These are phyloP conservation scores for Coemansia sp. DNA, from an alignment of 192 early-diverging fungal species.

Conservation along the genomic window DNA sequence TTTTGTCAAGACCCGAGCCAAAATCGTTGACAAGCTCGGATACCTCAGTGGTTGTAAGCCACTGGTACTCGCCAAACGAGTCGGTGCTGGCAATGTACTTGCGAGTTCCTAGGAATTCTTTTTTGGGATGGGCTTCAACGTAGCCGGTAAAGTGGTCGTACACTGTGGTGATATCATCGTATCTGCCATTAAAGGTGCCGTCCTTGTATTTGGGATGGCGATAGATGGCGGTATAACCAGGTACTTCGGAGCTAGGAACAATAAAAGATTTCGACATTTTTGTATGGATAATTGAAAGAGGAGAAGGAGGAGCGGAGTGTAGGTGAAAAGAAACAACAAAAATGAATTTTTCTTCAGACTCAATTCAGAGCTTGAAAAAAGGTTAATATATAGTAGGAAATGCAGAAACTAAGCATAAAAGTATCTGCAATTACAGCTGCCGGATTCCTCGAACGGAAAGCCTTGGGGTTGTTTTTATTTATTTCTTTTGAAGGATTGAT, in stretches of 20 bases:
- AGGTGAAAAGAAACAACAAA: too few relatives aligned
- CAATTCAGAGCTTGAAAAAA: too few relatives aligned
- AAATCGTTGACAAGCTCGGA: slow-evolving; percentile 55
- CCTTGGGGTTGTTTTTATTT: too few relatives aligned
- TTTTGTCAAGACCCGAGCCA: slow-evolving; percentile 63
- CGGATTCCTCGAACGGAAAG: too few relatives aligned
- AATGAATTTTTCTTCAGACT: too few relatives aligned
- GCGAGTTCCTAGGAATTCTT: slow-evolving; percentile 57
- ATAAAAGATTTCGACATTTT: neutral
- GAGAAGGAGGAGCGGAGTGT: too few relatives aligned
- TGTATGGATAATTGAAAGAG: too few relatives aligned
- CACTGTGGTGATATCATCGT: slow-evolving; percentile 26
- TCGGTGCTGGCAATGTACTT: slow-evolving; percentile 48
- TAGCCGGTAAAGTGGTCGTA: slow-evolving; percentile 30
- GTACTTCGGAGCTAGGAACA: neutral
- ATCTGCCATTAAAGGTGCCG: slow-evolving; percentile 21
- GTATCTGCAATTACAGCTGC: too few relatives aligned
- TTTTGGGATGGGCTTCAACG: slow-evolving; percentile 14
- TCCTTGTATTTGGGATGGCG: slow-evolving; percentile 36
- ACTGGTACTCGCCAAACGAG: slow-evolving; percentile 56
- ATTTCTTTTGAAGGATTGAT: too few relatives aligned
- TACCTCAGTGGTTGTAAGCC: slow-evolving; percentile 57
- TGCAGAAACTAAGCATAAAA: too few relatives aligned
- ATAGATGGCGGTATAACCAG: slow-evolving; percentile 5
- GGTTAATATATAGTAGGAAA: too few relatives aligned